Base-by-base conservation (phyloP, 2,329 filamentous ascomycete species). In the Penicillium sp. region DNA sequence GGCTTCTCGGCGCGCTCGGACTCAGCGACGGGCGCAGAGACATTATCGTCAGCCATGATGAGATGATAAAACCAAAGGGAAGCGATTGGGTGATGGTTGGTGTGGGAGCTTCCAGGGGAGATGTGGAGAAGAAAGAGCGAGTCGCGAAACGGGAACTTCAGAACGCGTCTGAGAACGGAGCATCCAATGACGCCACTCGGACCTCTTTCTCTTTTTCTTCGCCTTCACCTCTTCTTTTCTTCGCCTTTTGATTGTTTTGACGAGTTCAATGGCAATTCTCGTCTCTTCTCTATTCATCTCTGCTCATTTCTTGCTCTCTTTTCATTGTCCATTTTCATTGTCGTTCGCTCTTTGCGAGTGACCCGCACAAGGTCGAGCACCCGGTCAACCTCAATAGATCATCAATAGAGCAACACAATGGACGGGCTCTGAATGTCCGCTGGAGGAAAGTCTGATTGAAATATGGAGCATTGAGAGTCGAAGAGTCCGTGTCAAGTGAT, bases 11-110 rank as follows among this genome's bases (percentile, higher is more conserved):
- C 59, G 54, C 58, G 69, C 67, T 70, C 69, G 24, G 64, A 64
- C 54, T 66, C 66, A 18, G 18, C 18, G 48, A 67, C 64, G 53
- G 69, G 61, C 56, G 66, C 61, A 59, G 68, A 58, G 54, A 69
- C 64, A 61, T 68, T 69, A 53, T 72, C 69, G 53, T 77, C 75
- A 57, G 74, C 69, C 68, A 76, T 77, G 59, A 60, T 71, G 63
- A 59, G 54, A 55, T 45, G 24, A 62, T 44, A 53, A 53, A 52
- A 47, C n/a, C 34, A n/a, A 13, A n/a, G n/a, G 44, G 47, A 48
- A 57, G 49, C 34, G 34, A 36, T 58, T 59, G 59, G 61, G 54
- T 22, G 40, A 43, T 31, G 18, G 21, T 34, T 44, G 58, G 59
- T 50, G 53, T 54, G 42, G 54, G 42, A 53, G 62, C 59, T 64